Conservation (phyloP, 495 filamentous ascomycete genomes). For the Neurospora hispaniola region DNA sequence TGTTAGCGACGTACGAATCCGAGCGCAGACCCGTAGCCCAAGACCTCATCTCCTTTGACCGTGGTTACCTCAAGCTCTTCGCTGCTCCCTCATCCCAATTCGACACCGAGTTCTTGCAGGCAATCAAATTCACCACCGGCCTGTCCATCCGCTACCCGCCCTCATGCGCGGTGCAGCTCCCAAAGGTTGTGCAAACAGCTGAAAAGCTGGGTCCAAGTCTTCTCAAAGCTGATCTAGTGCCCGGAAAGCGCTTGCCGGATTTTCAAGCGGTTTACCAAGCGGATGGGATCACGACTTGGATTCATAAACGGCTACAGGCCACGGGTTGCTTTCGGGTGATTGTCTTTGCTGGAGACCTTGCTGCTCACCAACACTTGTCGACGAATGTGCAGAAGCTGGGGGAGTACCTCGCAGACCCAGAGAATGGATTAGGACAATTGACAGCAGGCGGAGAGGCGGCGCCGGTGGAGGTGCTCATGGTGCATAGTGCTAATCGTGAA, state of each 20-base stretch:
- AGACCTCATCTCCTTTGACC: slow-evolving; percentile 65
- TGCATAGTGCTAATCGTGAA: slow-evolving; percentile 41
- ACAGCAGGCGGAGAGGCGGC: neutral
- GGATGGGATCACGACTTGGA: neutral
- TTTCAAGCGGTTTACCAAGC: slow-evolving; percentile 12
- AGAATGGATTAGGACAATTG: neutral
- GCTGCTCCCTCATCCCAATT: slow-evolving; percentile 33
- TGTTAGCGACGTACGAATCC: no score
- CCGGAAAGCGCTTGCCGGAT: slow-evolving; percentile 10
- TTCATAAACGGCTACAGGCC: slow-evolving; percentile 3
- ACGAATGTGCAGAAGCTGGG: neutral
- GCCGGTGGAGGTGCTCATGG: slow-evolving; percentile 40
- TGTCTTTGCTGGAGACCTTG: slow-evolving; percentile 11
- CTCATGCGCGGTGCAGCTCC: slow-evolving; percentile 6
- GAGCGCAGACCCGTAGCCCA: slow-evolving; percentile 61
- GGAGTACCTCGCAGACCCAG: neutral
- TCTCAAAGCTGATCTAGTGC: slow-evolving; percentile 22
- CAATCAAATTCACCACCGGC: slow-evolving; percentile 30
- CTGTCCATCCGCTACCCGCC: slow-evolving; percentile 7
- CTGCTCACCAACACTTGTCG: neutral
- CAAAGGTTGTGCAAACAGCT: neutral
- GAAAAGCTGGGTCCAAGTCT: slow-evolving; percentile 24
- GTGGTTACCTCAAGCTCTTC: slow-evolving; percentile 41
- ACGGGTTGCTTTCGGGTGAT: slow-evolving; percentile 10
- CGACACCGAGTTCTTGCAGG: slow-evolving; percentile 14